A percentile compares a stretch with the other conserved stretches of the same genome.
Evolutionary conservation across 2,329 filamentous ascomycete species (phyloP).

Genomic region (Calonectria montana): DNA sequence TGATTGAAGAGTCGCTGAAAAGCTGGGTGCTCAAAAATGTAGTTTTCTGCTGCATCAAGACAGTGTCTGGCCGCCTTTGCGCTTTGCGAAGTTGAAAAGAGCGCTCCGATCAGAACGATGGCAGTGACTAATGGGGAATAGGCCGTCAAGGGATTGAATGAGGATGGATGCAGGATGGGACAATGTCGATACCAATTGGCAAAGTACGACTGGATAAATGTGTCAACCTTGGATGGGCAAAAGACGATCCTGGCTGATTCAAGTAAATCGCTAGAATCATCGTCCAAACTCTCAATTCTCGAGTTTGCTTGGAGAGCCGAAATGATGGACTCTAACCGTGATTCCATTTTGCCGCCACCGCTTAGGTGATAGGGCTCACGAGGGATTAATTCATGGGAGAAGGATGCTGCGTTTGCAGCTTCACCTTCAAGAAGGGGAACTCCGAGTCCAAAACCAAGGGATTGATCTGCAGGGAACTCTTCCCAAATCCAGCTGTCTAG

Average conservation of each 20-base stretch:
- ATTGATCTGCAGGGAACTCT: neutral
- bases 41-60: neutral
- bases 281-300: neutral
- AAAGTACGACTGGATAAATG: neutral
- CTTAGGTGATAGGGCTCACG: neutral
- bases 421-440: neutral
- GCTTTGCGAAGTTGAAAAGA: neutral
- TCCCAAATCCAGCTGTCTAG: neutral
- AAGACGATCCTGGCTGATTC: neutral
- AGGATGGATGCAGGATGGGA: neutral
- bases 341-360: neutral
- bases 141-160: neutral
- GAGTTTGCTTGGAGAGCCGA: neutral
- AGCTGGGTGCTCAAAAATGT: neutral
- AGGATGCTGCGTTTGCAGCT: neutral
- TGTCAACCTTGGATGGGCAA: neutral
- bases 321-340: neutral
- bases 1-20: neutral
- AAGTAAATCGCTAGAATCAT: neutral
- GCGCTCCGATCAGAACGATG: neutral
- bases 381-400: neutral
- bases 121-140: neutral
- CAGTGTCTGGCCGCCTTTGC: neutral
- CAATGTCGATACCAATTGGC: neutral
- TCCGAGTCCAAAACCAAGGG: neutral